Evolutionary conservation across 306 rosid genomes (phyloP).

Genomic region (Parietaria judaica): DNA sequence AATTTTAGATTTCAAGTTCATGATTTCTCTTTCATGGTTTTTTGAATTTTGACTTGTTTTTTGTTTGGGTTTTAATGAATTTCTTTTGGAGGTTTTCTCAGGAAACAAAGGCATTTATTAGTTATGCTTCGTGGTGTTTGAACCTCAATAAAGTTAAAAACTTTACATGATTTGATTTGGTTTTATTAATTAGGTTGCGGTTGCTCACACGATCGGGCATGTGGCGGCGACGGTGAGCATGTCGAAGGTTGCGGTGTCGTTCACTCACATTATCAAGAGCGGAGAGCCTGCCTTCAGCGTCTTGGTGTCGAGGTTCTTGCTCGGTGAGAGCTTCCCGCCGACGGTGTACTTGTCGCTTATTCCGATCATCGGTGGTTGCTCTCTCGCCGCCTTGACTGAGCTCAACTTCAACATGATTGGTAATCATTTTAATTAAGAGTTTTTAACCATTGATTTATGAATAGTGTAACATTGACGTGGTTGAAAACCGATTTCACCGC

Average conservation of each 20-base stretch:
- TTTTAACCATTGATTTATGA: no score
- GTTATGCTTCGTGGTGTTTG: neutral
- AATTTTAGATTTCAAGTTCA: neutral
- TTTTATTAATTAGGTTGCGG: constrained; percentile 55
- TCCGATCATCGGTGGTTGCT: constrained; percentile 98
- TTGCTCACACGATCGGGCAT: constrained; percentile 97
- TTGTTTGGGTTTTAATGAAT: neutral
- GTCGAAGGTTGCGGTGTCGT: constrained; percentile 99
- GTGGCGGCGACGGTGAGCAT: constrained; percentile 96
- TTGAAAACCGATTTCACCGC: no score
- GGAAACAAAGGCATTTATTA: neutral
- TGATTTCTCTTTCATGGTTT: constrained; percentile 3
- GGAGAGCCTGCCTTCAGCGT: constrained; percentile 99
- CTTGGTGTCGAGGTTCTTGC: constrained; percentile 73
- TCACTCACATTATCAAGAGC: constrained; percentile 97
- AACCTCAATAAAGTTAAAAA: no score
- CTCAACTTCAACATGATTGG: constrained; percentile 97
- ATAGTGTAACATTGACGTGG: no score
- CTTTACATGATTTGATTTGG: neutral
- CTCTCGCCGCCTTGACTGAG: constrained; percentile 94
- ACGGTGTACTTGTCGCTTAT: constrained; percentile 74
- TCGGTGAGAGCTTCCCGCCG: constrained; percentile 85
- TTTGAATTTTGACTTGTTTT: constrained; percentile 3
- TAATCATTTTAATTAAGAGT: constrained; percentile 15
- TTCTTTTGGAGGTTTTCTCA: neutral